Conservation (phyloP, 345 rosid genomes). For the Cardamine occulta region DNA sequence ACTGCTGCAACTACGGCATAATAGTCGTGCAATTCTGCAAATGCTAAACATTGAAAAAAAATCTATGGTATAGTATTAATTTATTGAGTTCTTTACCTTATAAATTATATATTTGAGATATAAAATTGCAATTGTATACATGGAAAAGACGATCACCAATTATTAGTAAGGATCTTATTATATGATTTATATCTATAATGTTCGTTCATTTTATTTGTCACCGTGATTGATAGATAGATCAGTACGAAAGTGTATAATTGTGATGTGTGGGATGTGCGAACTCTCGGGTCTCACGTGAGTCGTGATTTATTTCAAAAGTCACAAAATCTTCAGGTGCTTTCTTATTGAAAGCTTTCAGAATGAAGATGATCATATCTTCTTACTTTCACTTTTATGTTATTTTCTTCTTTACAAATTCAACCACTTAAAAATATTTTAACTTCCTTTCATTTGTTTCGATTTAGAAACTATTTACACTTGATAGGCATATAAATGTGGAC, state of each 20-base stretch:
- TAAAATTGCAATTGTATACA: slow-evolving; percentile 46
- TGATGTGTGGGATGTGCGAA: slow-evolving; percentile 19
- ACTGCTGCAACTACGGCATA: slow-evolving; percentile 13
- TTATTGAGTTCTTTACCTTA: neutral
- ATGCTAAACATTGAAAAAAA: neutral
- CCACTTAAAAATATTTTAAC: neutral
- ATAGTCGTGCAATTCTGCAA: neutral
- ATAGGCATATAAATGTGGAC: neutral
- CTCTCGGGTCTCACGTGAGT: slow-evolving; percentile 34
- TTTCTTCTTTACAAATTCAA: slow-evolving; percentile 19
- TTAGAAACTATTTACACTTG: neutral
- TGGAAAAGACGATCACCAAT: slow-evolving; percentile 21
- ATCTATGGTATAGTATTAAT: neutral
- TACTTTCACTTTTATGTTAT: slow-evolving; percentile 18
- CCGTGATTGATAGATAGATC: slow-evolving; percentile 1
- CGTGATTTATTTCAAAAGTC: slow-evolving; percentile 25
- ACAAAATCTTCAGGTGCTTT: slow-evolving; percentile 43
- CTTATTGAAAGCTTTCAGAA: slow-evolving; percentile 33
- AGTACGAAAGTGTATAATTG: slow-evolving; percentile 28
- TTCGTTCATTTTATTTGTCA: neutral
- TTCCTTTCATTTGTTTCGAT: slow-evolving; percentile 2
- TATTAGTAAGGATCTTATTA: slow-evolving; percentile 6
- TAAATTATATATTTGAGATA: slow-evolving; percentile 1
- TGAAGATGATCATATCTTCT: slow-evolving; percentile 18
- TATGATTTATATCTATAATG: neutral